phyloP scores from a whole-genome alignment of 495 filamentous ascomycete genomes.

The Penicillium maclennaniae region DNA sequence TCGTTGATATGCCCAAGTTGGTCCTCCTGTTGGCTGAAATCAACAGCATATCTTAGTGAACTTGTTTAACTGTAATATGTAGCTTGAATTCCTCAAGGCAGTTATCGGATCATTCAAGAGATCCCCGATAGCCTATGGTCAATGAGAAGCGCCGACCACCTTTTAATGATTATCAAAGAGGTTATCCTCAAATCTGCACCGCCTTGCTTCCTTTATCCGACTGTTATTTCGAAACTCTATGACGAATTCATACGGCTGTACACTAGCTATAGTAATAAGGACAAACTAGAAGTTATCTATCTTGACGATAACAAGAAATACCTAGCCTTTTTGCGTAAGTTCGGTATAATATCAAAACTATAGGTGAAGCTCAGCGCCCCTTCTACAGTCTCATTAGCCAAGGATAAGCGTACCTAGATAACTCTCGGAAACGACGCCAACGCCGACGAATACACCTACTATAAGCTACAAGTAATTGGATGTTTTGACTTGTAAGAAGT shows the following conservation, averaged over 20 bases:
- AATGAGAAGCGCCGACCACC: constrained; percentile 8
- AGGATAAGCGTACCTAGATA: not conserved
- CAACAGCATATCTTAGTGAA: too few relatives aligned
- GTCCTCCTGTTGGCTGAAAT: too few relatives aligned
- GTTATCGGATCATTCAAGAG: not conserved
- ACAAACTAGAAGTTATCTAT: constrained; percentile 8
- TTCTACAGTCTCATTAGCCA: not conserved
- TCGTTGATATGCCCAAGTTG: too few relatives aligned
- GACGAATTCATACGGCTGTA: constrained; percentile 1
- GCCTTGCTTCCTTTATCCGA: not conserved
- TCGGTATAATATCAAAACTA: not conserved
- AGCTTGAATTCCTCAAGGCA: not conserved
- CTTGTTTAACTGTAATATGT: too few relatives aligned
- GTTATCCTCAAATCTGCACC: not conserved
- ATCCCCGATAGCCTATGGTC: not conserved
- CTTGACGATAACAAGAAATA: constrained; percentile 5
- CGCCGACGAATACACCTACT: constrained; percentile 1
- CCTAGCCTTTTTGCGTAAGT: not conserved
- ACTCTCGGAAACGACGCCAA: not conserved
- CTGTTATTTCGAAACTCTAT: not conserved
- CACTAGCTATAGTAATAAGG: constrained; percentile 7
- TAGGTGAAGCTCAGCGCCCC: not conserved
- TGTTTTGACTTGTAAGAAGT: too few relatives aligned
- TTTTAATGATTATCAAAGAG: constrained; percentile 1
- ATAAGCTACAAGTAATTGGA: constrained; percentile 7